A percentile compares a stretch with the other conserved stretches of the same genome.
Conservation (phyloP, 768 basidiomycete species). For the Mycena chlorophos region DNA sequence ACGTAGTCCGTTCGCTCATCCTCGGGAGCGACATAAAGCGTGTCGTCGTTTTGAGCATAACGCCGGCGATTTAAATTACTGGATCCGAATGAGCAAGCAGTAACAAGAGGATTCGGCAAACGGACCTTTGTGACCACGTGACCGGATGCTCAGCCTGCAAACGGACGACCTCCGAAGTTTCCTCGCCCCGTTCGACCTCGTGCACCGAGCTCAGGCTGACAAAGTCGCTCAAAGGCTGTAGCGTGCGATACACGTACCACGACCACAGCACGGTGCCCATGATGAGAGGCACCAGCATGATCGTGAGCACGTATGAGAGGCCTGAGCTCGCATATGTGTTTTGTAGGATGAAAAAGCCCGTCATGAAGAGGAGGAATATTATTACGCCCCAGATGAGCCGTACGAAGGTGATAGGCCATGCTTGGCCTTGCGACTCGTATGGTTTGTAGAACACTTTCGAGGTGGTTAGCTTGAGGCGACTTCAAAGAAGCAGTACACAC, state of each 20-base stretch:
- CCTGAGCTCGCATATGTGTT: conserved; percentile 38
- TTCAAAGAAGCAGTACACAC: conserved; percentile 44
- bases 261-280: conserved; percentile 75
- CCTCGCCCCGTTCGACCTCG: conserved; percentile 89
- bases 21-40: conserved; percentile 91
- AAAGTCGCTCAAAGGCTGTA: conserved; percentile 74
- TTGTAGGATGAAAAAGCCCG: conserved; percentile 79
- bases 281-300: conserved; percentile 68
- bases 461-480: background rate
- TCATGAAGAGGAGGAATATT: conserved; percentile 96
- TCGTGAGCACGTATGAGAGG: conserved; percentile 20
- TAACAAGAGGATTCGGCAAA: too few relatives aligned
- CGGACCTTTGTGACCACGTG: conserved; percentile 83
- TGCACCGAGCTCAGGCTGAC: conserved; percentile 84
- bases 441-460: conserved; percentile 95
- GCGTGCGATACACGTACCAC: conserved; percentile 69
- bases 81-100: too few relatives aligned
- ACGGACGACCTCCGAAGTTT: conserved; percentile 73
- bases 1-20: conserved; percentile 92
- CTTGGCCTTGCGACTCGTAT: conserved; percentile 95
- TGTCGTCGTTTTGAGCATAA: conserved; percentile 93
- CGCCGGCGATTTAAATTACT: conserved; percentile 84
- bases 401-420: conserved; percentile 94
- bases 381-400: conserved; percentile 90
- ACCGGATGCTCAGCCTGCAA: conserved; percentile 84